Conservation (phyloP, 495 filamentous ascomycete genomes). For the Geoglossum glabrum region DNA sequence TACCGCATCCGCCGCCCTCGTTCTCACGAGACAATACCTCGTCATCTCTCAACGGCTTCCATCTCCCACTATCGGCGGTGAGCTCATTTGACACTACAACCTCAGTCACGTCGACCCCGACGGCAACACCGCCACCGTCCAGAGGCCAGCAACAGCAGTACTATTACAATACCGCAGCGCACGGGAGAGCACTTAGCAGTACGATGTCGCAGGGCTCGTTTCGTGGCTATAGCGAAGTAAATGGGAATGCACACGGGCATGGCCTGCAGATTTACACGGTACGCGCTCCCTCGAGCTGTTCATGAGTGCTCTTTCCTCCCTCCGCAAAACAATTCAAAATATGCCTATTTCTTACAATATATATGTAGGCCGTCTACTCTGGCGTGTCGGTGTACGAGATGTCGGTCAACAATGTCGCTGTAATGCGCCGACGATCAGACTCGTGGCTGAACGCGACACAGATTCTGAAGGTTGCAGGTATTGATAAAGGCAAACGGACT, state of each 20-base stretch:
- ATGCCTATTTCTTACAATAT: neutral
- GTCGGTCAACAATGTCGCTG: conserved; percentile 75
- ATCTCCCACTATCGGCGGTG: neutral
- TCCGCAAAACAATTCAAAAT: neutral
- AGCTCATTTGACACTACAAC: neutral
- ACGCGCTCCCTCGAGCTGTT: conserved; percentile 10
- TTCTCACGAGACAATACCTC: neutral
- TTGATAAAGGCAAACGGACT: conserved; percentile 90
- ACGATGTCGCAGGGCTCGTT: conserved; percentile 22
- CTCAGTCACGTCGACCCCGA: neutral
- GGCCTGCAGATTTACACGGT: conserved; percentile 65
- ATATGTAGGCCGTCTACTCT: conserved; percentile 68
- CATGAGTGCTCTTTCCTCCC: conserved; percentile 8
- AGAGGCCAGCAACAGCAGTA: conserved; percentile 1
- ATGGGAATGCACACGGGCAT: conserved; percentile 25
- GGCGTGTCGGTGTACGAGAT: conserved; percentile 92
- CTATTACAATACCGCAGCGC: neutral
- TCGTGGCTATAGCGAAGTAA: conserved; percentile 26
- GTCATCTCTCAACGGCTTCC: neutral
- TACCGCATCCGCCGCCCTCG: neutral
- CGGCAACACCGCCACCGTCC: neutral
- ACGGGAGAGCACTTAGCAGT: neutral
- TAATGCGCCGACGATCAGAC: conserved; percentile 85
- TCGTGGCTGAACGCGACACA: conserved; percentile 91
- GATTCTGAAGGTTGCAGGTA: conserved; percentile 86